Conservation (phyloP, 2,329 filamentous ascomycete species). For the Nemania serpens region DNA sequence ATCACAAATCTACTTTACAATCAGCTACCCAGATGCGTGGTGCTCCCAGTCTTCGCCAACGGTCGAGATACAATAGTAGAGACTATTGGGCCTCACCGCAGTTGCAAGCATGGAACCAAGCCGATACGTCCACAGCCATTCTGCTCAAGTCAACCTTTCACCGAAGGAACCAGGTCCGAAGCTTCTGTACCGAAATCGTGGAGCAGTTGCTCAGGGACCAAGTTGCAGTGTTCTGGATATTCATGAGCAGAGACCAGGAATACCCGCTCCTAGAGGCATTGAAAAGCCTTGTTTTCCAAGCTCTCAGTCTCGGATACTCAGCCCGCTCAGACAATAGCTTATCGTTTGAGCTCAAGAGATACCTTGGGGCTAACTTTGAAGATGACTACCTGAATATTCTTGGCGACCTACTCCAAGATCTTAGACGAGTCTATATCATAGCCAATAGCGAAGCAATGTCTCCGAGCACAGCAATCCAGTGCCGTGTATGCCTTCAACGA, state of each 20-base stretch:
- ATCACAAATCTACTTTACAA: conserved; percentile 9
- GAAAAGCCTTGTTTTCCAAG: conserved; percentile 11
- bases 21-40: conserved; percentile 1
- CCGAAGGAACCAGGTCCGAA: conserved; percentile 5
- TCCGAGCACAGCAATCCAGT: conserved; percentile 8
- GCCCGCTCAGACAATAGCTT: conserved; percentile 1
- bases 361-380: conserved; percentile 6
- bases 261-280: conserved; percentile 14
- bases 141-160: conserved; percentile 11
- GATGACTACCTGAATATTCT: conserved; percentile 19
- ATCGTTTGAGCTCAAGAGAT: not conserved
- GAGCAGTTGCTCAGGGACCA: conserved; percentile 5
- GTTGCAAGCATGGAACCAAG: conserved; percentile 6
- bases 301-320: conserved; percentile 11
- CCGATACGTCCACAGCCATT: conserved; percentile 2
- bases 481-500: not conserved
- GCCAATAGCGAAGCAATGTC: conserved; percentile 16
- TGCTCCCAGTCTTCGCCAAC: conserved; percentile 1
- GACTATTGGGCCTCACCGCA: conserved; percentile 3
- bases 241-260: conserved; percentile 15
- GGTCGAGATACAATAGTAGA: conserved; percentile 1
- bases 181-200: conserved; percentile 9
- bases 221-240: conserved; percentile 15
- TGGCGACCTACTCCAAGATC: conserved; percentile 10
- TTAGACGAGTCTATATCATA: conserved; percentile 16